Conservation (phyloP, 208 protist genomes). For the Acanthamoeba healyi region DNA sequence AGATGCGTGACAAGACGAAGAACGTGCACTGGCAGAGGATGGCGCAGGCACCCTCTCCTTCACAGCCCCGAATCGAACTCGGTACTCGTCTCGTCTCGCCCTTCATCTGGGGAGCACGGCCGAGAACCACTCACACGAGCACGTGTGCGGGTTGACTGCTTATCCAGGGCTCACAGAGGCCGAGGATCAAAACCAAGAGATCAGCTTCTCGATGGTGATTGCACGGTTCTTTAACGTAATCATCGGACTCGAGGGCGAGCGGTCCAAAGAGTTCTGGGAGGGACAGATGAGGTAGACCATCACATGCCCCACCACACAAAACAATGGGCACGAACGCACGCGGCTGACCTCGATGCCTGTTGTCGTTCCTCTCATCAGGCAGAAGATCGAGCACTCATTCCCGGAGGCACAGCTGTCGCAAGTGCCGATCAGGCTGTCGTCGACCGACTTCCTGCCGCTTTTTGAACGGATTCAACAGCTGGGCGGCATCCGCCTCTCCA, state of each 20-base stretch:
- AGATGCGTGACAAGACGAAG: constrained; percentile 71
- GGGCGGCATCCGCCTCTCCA: constrained; percentile 66
- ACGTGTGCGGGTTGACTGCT: too few species aligned
- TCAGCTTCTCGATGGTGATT: constrained; percentile 64
- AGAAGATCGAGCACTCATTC: constrained; percentile 46
- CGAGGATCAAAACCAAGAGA: constrained; percentile 30
- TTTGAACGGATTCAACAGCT: constrained; percentile 68
- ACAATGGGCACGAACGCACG: neutral
- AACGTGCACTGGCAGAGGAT: constrained; percentile 32
- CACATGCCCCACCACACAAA: neutral
- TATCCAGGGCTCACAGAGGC: too few species aligned
- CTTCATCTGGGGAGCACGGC: neutral
- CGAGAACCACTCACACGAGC: constrained; percentile 5
- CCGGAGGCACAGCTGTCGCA: neutral
- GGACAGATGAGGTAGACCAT: constrained; percentile 37
- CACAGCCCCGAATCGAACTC: constrained; percentile 38
- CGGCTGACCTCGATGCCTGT: neutral
- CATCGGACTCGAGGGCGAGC: constrained; percentile 67
- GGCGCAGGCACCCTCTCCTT: neutral
- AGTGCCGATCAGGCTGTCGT: constrained; percentile 7
- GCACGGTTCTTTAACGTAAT: constrained; percentile 70
- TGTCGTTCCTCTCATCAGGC: neutral
- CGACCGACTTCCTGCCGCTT: constrained; percentile 37
- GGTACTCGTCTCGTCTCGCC: neutral
- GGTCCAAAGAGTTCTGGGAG: constrained; percentile 63